Evolutionary conservation across 1,284 basidiomycete genomes (phyloP), one percentile per base, ranked within the genome.

Genomic region (Tetrapyrgos nigripes): DNA sequence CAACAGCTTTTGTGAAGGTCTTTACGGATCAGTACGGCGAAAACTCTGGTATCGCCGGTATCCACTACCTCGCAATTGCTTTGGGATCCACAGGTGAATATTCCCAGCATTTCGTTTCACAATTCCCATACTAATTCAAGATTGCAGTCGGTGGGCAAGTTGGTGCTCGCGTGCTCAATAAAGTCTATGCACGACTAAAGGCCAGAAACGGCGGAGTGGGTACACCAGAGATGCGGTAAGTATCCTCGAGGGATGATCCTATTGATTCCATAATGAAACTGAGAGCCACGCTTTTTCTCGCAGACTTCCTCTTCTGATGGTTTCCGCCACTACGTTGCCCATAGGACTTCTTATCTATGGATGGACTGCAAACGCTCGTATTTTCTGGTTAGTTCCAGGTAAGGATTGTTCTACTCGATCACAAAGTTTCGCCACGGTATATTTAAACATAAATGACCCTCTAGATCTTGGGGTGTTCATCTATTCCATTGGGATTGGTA

Each of bases 11-110:
- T 29, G 71, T 75, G 4, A 60, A 64, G 14, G 74, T 78, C 11
- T 81, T 77, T 56, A 67, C 68, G 4, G 55, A 64, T 9, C 65
- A 70, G 14, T 82, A 81, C 63, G 64, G 71, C 29, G 68, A 80
- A 63, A 61, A 61, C 3, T 65, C 68, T 10, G 78, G 78, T 0
- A 77, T 81, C 43, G 76, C 80, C 0, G 76, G 76, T 1, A 62
- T 80, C 24, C 76, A 80, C 62, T 82, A 81, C 61, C 72, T 81
- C 46, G 68, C 78, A 3, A 73, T 80, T 19, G 75, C 72, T 3
- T 46, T 73, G 13, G 73, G 73, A 31, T 70, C 72, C 27, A 74
- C 72, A 13, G 65, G 70, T 72, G 46, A 28, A 61, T 31, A 27
- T 24, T 21, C 28, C 14, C 21, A 17, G 26, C 21, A 49, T 4